Evolutionary conservation across 2,329 filamentous ascomycete species (phyloP).

Genomic region (Aspergillus novofumigatus): DNA sequence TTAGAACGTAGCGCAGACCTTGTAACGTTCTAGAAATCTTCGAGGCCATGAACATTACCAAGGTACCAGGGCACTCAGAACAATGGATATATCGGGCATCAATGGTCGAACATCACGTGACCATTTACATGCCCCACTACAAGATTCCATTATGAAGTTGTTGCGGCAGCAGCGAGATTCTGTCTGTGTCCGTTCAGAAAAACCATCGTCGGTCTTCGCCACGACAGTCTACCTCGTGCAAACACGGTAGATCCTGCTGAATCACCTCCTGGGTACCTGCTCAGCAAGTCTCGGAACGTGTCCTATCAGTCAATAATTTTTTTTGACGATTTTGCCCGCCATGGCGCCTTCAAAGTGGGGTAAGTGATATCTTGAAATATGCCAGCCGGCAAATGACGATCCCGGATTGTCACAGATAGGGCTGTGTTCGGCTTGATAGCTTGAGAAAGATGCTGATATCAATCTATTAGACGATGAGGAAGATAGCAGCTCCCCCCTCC

Average conservation of each 20-base stretch:
- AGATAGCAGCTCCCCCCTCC: slow-evolving; percentile 48
- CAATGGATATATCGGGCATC: slow-evolving; percentile 10
- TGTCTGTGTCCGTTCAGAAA: not conserved
- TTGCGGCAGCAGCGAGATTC: not conserved
- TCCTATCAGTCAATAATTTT: slow-evolving; percentile 4
- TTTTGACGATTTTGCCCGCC: slow-evolving; percentile 19
- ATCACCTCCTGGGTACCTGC: not conserved
- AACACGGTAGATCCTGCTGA: not conserved
- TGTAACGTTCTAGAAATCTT: no score
- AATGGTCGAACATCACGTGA: slow-evolving; percentile 14
- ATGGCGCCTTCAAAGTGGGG: slow-evolving; percentile 50
- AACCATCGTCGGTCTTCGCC: not conserved
- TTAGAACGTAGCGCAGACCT: not conserved
- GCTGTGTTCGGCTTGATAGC: no score
- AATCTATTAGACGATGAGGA: slow-evolving; percentile 46
- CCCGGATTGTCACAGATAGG: not conserved
- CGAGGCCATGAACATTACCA: not conserved
- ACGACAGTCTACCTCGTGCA: slow-evolving; percentile 1
- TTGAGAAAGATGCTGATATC: slow-evolving; percentile 6
- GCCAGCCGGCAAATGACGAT: not conserved
- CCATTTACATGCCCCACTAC: slow-evolving; percentile 15
- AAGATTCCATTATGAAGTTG: slow-evolving; percentile 1
- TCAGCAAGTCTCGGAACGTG: slow-evolving; percentile 1
- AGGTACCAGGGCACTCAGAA: not conserved
- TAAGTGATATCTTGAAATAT: slow-evolving; percentile 27